Evolutionary conservation across 306 rosid genomes (phyloP).

Genomic region (Lablab purpureus): DNA sequence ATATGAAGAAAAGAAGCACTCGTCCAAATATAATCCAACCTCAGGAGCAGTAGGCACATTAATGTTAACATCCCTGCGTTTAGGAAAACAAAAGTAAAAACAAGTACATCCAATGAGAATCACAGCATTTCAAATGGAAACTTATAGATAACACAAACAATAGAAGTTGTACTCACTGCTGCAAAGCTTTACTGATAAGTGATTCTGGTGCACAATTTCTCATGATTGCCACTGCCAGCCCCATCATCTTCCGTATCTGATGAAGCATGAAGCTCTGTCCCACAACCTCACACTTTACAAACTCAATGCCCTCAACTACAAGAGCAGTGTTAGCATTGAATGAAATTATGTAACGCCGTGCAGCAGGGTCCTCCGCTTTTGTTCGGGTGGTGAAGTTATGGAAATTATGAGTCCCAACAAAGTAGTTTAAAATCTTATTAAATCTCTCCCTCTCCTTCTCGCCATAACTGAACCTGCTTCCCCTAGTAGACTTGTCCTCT

Average conservation of each 20-base stretch:
- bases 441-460: constrained; percentile 79
- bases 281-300: constrained; percentile 88
- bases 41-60: constrained; percentile 98
- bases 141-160: constrained; percentile 18
- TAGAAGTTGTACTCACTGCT: constrained; percentile 61
- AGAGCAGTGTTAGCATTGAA: constrained; percentile 62
- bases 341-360: constrained; percentile 74
- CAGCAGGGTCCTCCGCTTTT: constrained; percentile 86
- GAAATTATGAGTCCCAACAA: constrained; percentile 92
- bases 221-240: constrained; percentile 92
- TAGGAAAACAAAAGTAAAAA: not conserved
- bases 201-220: constrained; percentile 82
- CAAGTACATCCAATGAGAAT: constrained; percentile 30
- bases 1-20: constrained; percentile 85
- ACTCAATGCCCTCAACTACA: constrained; percentile 73
- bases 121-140: constrained; percentile 32
- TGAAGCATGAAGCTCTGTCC: constrained; percentile 99
- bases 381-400: constrained; percentile 97
- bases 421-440: constrained; percentile 69
- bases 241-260: constrained; percentile 94
- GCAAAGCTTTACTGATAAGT: constrained; percentile 74
- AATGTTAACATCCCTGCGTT: constrained; percentile 73
- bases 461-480: constrained; percentile 65
- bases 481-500: constrained; percentile 48
- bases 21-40: constrained; percentile 90